A percentile compares a stretch with the other conserved stretches of the same genome.
These are phyloP conservation scores for Talaromyces sp. DNA, from an alignment of 2,329 filamentous ascomycete species.

Conservation along the genomic window DNA sequence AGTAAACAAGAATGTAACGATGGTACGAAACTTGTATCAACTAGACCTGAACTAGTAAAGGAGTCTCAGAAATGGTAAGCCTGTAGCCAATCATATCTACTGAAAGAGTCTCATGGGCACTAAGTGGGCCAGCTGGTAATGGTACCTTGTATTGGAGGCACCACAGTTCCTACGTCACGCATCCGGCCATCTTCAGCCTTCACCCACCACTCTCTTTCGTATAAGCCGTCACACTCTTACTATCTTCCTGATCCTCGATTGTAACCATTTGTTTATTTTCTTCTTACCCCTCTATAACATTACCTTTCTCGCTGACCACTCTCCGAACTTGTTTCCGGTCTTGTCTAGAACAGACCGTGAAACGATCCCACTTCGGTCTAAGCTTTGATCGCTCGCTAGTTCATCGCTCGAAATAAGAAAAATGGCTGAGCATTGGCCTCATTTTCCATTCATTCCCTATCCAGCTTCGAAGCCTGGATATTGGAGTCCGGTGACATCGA, in stretches of 20 bases:
- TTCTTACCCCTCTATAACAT: not conserved
- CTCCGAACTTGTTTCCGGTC: not conserved
- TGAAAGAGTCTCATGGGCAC: not conserved
- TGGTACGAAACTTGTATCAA: not conserved
- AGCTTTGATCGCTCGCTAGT: not conserved
- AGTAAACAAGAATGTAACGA: not conserved
- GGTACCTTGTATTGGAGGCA: not conserved
- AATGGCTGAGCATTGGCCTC: constrained; percentile 20
- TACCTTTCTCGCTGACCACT: not conserved
- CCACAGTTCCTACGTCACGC: constrained; percentile 2
- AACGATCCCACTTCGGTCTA: not conserved
- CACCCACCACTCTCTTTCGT: not conserved
- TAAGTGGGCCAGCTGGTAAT: not conserved
- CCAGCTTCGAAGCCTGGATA: constrained; percentile 54
- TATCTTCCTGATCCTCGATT: not conserved
- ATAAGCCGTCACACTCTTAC: not conserved
- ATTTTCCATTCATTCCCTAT: constrained; percentile 36
- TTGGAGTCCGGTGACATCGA: constrained; percentile 68
- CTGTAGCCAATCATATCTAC: not conserved
- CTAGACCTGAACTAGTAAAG: not conserved
- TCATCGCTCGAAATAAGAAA: not conserved
- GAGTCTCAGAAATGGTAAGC: not conserved
- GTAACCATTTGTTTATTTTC: not conserved
- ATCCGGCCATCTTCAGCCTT: not conserved
- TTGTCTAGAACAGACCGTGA: constrained; percentile 8